These are phyloP conservation scores for Ophiostoma quercus DNA, from an alignment of 2,329 filamentous ascomycete genomes.

Conservation along the genomic window DNA sequence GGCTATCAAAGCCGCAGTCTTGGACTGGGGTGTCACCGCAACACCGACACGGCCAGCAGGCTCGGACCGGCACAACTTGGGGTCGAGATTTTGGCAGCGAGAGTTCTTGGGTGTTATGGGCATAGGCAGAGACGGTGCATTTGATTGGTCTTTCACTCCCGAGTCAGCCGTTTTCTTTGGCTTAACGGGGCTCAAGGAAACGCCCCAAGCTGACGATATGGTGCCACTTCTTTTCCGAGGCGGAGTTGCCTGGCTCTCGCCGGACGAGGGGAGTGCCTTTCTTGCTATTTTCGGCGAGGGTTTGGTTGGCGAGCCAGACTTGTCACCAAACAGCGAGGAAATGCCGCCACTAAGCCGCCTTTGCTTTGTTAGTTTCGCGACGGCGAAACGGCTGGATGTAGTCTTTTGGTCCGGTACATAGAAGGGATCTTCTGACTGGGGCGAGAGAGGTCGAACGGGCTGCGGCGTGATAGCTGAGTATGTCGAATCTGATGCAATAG, in stretches of 20 bases:
- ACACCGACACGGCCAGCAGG: constrained; percentile 17
- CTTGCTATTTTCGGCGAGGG: constrained; percentile 15
- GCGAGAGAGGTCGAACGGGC: constrained; percentile 20
- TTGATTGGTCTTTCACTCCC: background rate
- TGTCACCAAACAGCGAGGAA: constrained; percentile 22
- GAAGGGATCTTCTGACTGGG: constrained; percentile 18
- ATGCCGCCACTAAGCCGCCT: constrained; percentile 19
- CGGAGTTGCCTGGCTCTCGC: background rate
- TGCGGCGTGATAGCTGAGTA: constrained; percentile 19
- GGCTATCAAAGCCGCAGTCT: constrained; percentile 25
- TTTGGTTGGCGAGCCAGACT: constrained; percentile 14
- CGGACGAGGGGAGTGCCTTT: constrained; percentile 18
- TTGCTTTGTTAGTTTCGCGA: constrained; percentile 21
- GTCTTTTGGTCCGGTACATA: constrained; percentile 4
- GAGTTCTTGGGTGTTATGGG: constrained; percentile 8
- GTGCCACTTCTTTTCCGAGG: constrained; percentile 5
- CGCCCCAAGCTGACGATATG: constrained; percentile 5
- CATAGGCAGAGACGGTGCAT: background rate
- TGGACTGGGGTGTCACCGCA: constrained; percentile 22
- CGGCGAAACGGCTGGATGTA: background rate
- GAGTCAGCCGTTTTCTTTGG: background rate
- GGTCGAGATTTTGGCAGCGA: background rate
- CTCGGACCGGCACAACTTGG: constrained; percentile 6
- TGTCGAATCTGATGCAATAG: constrained; percentile 19
- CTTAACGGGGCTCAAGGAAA: constrained; percentile 16